Evolutionary conservation across 164 flowering plant genomes (phyloP).

Genomic region (Nelumbo lutea): DNA sequence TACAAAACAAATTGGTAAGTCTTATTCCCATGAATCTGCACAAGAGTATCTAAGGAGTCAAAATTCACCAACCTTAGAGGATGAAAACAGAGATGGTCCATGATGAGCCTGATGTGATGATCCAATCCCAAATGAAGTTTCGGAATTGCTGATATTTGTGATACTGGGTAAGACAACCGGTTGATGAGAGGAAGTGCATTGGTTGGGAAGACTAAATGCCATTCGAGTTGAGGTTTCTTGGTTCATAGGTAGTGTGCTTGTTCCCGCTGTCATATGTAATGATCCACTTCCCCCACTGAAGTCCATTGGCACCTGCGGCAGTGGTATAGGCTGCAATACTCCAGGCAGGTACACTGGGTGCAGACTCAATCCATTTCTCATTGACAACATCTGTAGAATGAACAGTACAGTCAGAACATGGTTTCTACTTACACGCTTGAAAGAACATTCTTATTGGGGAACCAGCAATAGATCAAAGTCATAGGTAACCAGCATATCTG

Average conservation of each 20-base stretch:
- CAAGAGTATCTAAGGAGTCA: slow-evolving; percentile 1
- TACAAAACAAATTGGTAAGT: slow-evolving; percentile 3
- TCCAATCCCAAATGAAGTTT: slow-evolving; percentile 32
- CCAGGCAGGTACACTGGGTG: slow-evolving; percentile 66
- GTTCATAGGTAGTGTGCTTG: slow-evolving; percentile 20
- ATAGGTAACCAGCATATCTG: too few relatives aligned
- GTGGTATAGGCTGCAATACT: slow-evolving; percentile 35
- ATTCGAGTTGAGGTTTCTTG: slow-evolving; percentile 20
- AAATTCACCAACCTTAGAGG: slow-evolving; percentile 29
- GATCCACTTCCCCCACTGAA: slow-evolving; percentile 31
- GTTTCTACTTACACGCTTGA: too few relatives aligned
- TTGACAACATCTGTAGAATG: slow-evolving; percentile 59
- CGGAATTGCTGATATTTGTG: slow-evolving; percentile 24
- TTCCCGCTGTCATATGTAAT: slow-evolving; percentile 23
- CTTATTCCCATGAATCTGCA: neutral
- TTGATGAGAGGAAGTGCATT: slow-evolving; percentile 23
- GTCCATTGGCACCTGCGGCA: slow-evolving; percentile 35
- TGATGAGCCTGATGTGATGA: slow-evolving; percentile 29
- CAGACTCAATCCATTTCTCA: slow-evolving; percentile 70
- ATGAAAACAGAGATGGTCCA: slow-evolving; percentile 31
- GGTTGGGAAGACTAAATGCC: slow-evolving; percentile 26
- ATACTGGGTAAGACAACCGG: slow-evolving; percentile 18
- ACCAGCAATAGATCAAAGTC: too few relatives aligned
- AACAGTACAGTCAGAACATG: too few relatives aligned
- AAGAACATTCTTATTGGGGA: too few relatives aligned